Evolutionary conservation across 148 eudicot species (phyloP).

Genomic region (Vaccinium myrtillus): DNA sequence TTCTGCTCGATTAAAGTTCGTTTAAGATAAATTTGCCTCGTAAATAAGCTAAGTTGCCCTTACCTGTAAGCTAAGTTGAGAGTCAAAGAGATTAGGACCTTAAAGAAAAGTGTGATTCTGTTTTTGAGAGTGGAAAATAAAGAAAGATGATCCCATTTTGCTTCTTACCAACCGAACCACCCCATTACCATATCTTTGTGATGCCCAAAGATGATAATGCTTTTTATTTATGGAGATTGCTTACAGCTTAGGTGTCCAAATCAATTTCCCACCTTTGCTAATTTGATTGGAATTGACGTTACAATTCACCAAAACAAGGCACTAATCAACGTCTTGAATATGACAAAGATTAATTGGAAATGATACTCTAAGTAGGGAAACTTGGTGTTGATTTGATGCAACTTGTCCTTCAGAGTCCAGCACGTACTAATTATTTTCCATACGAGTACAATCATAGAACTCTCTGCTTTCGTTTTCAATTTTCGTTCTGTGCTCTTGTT

Average conservation of each 20-base stretch:
- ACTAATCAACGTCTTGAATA: not conserved
- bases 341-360: slow-evolving; percentile 2
- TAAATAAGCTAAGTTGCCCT: too few relatives aligned
- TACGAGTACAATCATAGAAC: not conserved
- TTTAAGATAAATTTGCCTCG: too few relatives aligned
- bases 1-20: too few relatives aligned
- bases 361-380: slow-evolving; percentile 23
- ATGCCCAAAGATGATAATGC: slow-evolving; percentile 1
- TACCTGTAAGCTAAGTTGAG: not conserved
- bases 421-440: not conserved
- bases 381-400: slow-evolving; percentile 32
- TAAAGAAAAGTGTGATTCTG: slow-evolving; percentile 24
- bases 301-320: slow-evolving; percentile 22
- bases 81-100: not conserved
- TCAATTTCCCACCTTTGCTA: slow-evolving; percentile 10
- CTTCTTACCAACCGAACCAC: slow-evolving; percentile 41
- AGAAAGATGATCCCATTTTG: slow-evolving; percentile 31
- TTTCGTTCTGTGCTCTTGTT: not conserved
- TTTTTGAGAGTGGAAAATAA: slow-evolving; percentile 13
- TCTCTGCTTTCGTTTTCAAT: not conserved
- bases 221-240: slow-evolving; percentile 16
- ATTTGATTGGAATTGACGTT: slow-evolving; percentile 8
- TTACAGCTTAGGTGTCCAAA: slow-evolving; percentile 22
- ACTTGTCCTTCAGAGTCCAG: not conserved
- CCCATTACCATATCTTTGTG: slow-evolving; percentile 14